Conservation (phyloP, 116 monocot genomes). For the Dioscorea cayenensis region DNA sequence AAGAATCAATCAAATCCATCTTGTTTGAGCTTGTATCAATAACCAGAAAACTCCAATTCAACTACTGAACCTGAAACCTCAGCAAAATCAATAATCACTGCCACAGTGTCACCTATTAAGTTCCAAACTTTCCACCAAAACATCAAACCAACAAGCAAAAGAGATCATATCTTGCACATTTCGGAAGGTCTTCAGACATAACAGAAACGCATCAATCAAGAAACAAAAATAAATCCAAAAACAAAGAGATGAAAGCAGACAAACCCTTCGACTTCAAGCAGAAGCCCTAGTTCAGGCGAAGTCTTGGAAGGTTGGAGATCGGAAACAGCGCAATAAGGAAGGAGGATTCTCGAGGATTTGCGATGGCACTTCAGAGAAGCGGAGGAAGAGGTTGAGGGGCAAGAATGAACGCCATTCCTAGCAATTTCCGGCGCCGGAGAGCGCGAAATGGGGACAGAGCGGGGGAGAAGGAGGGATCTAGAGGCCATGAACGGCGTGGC, state of each 20-base stretch:
- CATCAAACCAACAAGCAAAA: too few species aligned
- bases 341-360: constrained; percentile 1
- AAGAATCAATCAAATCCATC: too few species aligned
- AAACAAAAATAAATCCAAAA: not conserved
- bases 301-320: not conserved
- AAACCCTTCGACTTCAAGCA: constrained; percentile 81
- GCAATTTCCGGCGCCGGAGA: not conserved
- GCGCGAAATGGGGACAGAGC: constrained; percentile 5
- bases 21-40: too few species aligned
- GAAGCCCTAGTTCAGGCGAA: constrained; percentile 31
- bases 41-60: too few species aligned
- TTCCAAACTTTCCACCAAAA: too few species aligned
- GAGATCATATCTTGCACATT: too few species aligned
- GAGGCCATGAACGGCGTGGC: constrained; percentile 1
- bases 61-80: too few species aligned
- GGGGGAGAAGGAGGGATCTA: constrained; percentile 12
- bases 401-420: not conserved
- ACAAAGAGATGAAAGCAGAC: not conserved
- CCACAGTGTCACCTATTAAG: too few species aligned
- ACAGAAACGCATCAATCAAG: not conserved
- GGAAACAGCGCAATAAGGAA: constrained; percentile 2
- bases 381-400: constrained; percentile 2
- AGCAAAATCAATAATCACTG: too few species aligned
- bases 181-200: not conserved
- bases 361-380: constrained; percentile 1